Conservation (phyloP, 768 basidiomycete genomes). For the Hysterangium stoloniferum region DNA sequence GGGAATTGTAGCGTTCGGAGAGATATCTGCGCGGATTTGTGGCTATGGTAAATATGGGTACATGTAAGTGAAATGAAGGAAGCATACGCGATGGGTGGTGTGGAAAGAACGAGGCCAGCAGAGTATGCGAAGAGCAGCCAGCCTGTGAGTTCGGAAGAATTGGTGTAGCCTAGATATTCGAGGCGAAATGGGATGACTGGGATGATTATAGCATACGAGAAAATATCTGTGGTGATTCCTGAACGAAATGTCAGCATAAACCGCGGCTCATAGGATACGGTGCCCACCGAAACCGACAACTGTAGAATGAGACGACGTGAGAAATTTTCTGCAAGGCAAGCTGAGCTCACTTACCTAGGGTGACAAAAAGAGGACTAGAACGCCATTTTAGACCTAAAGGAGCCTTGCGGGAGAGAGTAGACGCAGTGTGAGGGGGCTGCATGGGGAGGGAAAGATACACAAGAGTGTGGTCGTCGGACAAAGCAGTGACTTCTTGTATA, state of each 20-base stretch:
- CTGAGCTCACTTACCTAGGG: slow-evolving; percentile 28
- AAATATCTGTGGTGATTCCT: slow-evolving; percentile 41
- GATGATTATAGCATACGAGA: slow-evolving; percentile 56
- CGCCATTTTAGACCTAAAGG: slow-evolving; percentile 50
- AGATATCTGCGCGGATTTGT: too few relatives aligned
- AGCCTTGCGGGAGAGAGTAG: neutral
- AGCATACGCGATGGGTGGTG: slow-evolving; percentile 45
- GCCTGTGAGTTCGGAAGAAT: slow-evolving; percentile 44
- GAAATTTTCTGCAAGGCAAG: too few relatives aligned
- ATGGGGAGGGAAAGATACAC: slow-evolving; percentile 5
- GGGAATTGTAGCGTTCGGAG: slow-evolving; percentile 41
- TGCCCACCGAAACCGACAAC: slow-evolving; percentile 43
- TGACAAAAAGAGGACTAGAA: slow-evolving; percentile 49
- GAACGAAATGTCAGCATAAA: slow-evolving; percentile 2
- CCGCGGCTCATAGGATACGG: neutral
- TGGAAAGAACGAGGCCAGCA: slow-evolving; percentile 46
- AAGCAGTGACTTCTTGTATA: too few relatives aligned
- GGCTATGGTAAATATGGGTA: neutral
- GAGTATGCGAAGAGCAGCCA: slow-evolving; percentile 64
- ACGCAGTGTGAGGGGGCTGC: neutral
- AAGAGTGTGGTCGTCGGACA: too few relatives aligned
- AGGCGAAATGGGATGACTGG: slow-evolving; percentile 61
- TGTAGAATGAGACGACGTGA: slow-evolving; percentile 11
- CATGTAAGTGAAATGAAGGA: neutral
- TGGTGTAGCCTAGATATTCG: slow-evolving; percentile 36